A percentile compares a stretch with the other conserved stretches of the same genome.
These are phyloP conservation scores for Moelleriella libera DNA, from an alignment of 2,329 filamentous ascomycete species.

Conservation along the genomic window DNA sequence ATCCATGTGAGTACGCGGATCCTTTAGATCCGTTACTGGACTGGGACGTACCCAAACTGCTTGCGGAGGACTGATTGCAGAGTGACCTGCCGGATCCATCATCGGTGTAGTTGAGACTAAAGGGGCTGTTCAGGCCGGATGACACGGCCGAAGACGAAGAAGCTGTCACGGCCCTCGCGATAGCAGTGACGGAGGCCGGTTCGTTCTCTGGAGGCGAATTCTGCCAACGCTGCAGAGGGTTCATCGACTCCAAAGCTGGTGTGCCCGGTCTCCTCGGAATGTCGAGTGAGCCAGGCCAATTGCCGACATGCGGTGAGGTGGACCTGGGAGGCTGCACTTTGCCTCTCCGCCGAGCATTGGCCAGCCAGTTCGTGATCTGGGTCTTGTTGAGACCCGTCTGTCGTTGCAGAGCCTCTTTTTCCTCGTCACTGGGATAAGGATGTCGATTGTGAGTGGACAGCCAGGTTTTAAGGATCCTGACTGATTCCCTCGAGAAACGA, in stretches of 20 bases:
- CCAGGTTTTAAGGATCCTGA: slow-evolving; percentile 76
- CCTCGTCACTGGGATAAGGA: slow-evolving; percentile 77
- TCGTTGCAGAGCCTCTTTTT: slow-evolving; percentile 66
- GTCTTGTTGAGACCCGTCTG: slow-evolving; percentile 69
- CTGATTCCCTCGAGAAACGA: slow-evolving; percentile 66
- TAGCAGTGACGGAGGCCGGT: slow-evolving; percentile 43
- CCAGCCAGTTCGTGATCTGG: slow-evolving; percentile 86
- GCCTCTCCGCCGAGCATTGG: slow-evolving; percentile 71
- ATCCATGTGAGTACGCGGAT: slow-evolving; percentile 44
- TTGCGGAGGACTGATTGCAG: slow-evolving; percentile 44
- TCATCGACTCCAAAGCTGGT: slow-evolving; percentile 38
- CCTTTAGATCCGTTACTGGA: slow-evolving; percentile 44
- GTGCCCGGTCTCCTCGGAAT: slow-evolving; percentile 52
- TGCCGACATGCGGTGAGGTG: slow-evolving; percentile 53
- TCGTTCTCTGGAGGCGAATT: slow-evolving; percentile 47
- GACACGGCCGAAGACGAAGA: slow-evolving; percentile 35
- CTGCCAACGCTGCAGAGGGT: slow-evolving; percentile 43
- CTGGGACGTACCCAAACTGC: slow-evolving; percentile 46
- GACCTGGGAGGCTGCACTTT: slow-evolving; percentile 59
- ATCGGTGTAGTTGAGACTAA: slow-evolving; percentile 42
- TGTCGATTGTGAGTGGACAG: slow-evolving; percentile 65
- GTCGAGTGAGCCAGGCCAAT: slow-evolving; percentile 50
- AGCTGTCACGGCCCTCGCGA: slow-evolving; percentile 41
- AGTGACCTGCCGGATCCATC: slow-evolving; percentile 45
- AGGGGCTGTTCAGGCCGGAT: slow-evolving; percentile 43